Evolutionary conservation across 805 yeast genomes (phyloP).

Genomic region (Hanseniaspora hatyaiensis): DNA sequence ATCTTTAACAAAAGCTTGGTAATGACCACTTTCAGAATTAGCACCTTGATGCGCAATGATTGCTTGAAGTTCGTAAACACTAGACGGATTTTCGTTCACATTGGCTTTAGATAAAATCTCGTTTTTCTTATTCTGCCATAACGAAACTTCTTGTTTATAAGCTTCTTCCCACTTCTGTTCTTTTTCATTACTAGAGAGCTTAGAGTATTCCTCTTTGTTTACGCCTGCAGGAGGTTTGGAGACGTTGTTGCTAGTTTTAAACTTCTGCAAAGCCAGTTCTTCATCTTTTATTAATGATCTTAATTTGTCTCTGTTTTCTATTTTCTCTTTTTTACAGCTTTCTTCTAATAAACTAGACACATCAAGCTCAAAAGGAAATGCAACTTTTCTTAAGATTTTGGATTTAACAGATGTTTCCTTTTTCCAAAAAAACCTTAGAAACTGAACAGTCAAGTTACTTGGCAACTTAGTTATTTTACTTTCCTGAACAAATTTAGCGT

Average conservation of each 20-base stretch:
- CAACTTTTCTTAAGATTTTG: constrained; percentile 85
- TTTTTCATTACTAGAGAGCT: constrained; percentile 44
- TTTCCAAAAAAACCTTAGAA: constrained; percentile 93
- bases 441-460: constrained; percentile 76
- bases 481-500: constrained; percentile 57
- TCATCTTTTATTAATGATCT: constrained; percentile 65
- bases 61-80: constrained; percentile 71
- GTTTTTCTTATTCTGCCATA: constrained; percentile 37
- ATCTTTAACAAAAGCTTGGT: constrained; percentile 79
- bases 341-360: constrained; percentile 74
- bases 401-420: constrained; percentile 82
- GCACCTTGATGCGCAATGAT: constrained; percentile 90
- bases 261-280: constrained; percentile 59
- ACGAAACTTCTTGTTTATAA: constrained; percentile 36
- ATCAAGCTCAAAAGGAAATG: constrained; percentile 88
- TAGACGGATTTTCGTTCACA: constrained; percentile 70
- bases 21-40: constrained; percentile 94
- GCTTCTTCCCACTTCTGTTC: constrained; percentile 36
- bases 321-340: constrained; percentile 54
- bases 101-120: constrained; percentile 37
- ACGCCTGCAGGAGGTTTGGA: constrained; percentile 19
- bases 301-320: constrained; percentile 62
- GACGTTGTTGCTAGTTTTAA: constrained; percentile 31
- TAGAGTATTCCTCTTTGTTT: constrained; percentile 18
- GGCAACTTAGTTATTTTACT: constrained; percentile 66